Base-by-base conservation (phyloP, 768 basidiomycete genomes). In the Cyathus striatus region DNA sequence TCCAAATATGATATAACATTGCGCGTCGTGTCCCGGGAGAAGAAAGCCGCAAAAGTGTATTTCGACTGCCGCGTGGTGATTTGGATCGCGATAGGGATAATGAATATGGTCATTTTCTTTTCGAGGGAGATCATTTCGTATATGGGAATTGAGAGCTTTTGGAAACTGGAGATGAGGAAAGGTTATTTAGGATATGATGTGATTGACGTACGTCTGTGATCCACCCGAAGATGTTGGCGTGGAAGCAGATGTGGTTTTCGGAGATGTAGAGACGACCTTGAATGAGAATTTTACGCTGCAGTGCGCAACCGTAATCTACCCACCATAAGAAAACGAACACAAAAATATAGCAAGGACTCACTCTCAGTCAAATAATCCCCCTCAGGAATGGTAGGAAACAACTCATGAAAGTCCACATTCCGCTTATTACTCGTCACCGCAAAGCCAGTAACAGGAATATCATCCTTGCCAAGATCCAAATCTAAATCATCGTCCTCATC, bases 201-300 rank as follows among this genome's bases (percentile, higher is more conserved):
- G 53, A 48, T 42, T 43, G 18, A 72, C 93, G 62, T 62, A 95
- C 94, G 58, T 95, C 84, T 22, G 95, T 98, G 38, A 96, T 86
- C 96, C 95, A 98, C 33, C 96, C 95, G 62, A 98, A 95, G 34
- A 98, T 97, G 58, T 97, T 98, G 33, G 96, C 95, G 54, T 99
- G 90, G 72, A 98, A 99, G 68, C 92, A 98, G n/a, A 97, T 78
- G 58, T 97, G 94, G 64, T 98, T 97, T 65, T 99, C 95, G 5
- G 96, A 98, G 17, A 98, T 90, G 64, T 97, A 97, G 44, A 99
- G 60, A 9, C 96, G 75, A 3, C 96, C 96, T 72, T 98, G 96
- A 34, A 98, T 86, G 23, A 97, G 72, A 51, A 97, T 98, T 62
- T 98, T 96, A 32, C 93, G 80, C 64, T 97, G 93, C 10, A 98